Evolutionary conservation across 768 basidiomycete genomes (phyloP).

Genomic region (Leccinum ochraceum): DNA sequence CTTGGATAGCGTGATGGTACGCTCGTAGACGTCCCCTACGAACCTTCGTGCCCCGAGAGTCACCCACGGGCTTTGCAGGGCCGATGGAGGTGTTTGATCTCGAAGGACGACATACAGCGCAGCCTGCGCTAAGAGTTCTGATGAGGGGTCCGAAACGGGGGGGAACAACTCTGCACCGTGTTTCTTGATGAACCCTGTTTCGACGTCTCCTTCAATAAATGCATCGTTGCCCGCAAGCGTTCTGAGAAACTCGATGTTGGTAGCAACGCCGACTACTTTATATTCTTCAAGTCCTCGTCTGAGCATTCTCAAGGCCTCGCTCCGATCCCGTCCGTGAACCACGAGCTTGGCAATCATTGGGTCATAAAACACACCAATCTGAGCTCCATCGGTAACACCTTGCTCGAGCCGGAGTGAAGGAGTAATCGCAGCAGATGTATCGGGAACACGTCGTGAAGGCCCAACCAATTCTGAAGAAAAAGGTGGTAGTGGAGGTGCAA

Average conservation of each 20-base stretch:
- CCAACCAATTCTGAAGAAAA: conserved; percentile 28
- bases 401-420: conserved; percentile 86
- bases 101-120: conserved; percentile 75
- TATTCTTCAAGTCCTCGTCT: conserved; percentile 84
- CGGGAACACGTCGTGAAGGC: conserved; percentile 25
- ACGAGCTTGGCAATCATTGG: conserved; percentile 93
- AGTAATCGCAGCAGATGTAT: conserved; percentile 31
- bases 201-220: conserved; percentile 79
- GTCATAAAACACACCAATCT: conserved; percentile 88
- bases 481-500: conserved; percentile 50
- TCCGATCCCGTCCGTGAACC: conserved; percentile 81
- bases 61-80: conserved; percentile 60
- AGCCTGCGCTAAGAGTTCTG: conserved; percentile 72
- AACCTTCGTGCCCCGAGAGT: conserved; percentile 75
- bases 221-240: conserved; percentile 73
- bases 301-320: conserved; percentile 80
- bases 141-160: conserved; percentile 52
- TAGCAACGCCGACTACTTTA: conserved; percentile 86
- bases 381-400: conserved; percentile 77
- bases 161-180: conserved; percentile 84
- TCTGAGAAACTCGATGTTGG: conserved; percentile 88
- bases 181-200: conserved; percentile 95
- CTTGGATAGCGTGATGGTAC: conserved; percentile 59
- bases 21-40: conserved; percentile 69
- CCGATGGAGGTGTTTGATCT: conserved; percentile 43